Percentiles rank a stretch among this genome's conserved stretches.
These are phyloP conservation scores for Pontederia paniculata DNA, from an alignment of 176 grass and related monocot species.

Conservation along the genomic window DNA sequence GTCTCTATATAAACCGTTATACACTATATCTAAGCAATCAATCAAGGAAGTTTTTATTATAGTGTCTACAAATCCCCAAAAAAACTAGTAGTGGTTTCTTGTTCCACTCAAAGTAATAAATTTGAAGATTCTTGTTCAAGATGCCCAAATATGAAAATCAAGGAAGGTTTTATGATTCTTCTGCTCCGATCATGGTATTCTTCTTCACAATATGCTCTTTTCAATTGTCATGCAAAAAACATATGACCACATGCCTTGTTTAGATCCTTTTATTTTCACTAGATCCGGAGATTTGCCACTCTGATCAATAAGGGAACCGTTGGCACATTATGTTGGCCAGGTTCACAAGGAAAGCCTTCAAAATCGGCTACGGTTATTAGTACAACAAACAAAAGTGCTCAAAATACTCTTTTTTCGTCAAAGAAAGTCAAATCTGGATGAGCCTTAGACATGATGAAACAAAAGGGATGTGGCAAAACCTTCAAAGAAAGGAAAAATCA, in stretches of 20 bases:
- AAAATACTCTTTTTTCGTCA: slow-evolving; percentile 31
- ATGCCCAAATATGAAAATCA: no score
- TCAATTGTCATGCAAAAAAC: no score
- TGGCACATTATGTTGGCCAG: slow-evolving; percentile 26
- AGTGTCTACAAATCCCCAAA: slow-evolving; percentile 32
- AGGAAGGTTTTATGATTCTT: no score
- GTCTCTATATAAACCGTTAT: no score
- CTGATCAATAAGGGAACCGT: neutral
- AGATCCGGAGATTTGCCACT: no score
- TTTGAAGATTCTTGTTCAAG: slow-evolving; percentile 46
- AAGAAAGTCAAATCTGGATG: slow-evolving; percentile 74
- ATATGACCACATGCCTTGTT: no score
- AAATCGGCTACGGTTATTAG: slow-evolving; percentile 23
- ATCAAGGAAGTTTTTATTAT: no score
- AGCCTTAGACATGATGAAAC: slow-evolving; percentile 58
- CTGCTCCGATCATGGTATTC: slow-evolving; percentile 94
- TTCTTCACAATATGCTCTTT: slow-evolving; percentile 1
- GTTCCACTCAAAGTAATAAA: slow-evolving; percentile 31
- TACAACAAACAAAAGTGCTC: slow-evolving; percentile 23
- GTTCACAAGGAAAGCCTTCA: slow-evolving; percentile 54
- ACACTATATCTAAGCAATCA: no score
- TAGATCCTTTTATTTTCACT: no score
- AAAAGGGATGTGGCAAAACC: slow-evolving; percentile 90
- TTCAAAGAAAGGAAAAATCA: slow-evolving; percentile 96
- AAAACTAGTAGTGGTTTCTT: slow-evolving; percentile 33